Conservation (phyloP, 2,329 filamentous ascomycete species). For the Colletotrichum sp. region DNA sequence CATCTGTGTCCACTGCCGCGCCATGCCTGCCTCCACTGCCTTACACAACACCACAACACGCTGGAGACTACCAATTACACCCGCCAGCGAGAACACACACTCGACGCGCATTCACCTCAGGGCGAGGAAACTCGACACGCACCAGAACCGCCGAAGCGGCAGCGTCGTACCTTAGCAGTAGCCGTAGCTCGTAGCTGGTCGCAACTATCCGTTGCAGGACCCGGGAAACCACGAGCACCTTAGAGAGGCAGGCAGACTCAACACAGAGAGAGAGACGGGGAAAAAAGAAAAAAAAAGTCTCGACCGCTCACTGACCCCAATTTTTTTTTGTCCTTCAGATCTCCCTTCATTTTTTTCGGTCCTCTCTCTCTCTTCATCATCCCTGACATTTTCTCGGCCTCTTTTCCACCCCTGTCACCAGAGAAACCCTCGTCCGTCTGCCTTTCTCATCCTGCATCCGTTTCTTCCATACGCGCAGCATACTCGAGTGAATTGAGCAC, state of each 20-base stretch:
- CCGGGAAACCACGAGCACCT: not conserved
- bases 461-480: not conserved
- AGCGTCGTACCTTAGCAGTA: not conserved
- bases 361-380: constrained; percentile 16
- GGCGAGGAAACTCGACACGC: not conserved
- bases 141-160: not conserved
- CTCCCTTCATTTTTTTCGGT: constrained; percentile 10
- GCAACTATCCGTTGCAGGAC: not conserved
- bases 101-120: not conserved
- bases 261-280: not conserved
- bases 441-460: not conserved
- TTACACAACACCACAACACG: not conserved
- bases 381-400: constrained; percentile 7
- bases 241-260: not conserved
- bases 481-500: not conserved
- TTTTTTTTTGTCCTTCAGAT: constrained; percentile 21
- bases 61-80: not conserved
- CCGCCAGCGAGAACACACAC: not conserved
- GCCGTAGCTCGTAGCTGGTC: not conserved
- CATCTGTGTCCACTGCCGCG: not conserved
- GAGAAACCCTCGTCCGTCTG: not conserved
- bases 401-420: not conserved
- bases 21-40: not conserved
- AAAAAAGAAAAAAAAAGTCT: not conserved
- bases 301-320: constrained; percentile 14